phyloP scores from a whole-genome alignment of 257 asterid species.

The Phtheirospermum japonicum region DNA sequence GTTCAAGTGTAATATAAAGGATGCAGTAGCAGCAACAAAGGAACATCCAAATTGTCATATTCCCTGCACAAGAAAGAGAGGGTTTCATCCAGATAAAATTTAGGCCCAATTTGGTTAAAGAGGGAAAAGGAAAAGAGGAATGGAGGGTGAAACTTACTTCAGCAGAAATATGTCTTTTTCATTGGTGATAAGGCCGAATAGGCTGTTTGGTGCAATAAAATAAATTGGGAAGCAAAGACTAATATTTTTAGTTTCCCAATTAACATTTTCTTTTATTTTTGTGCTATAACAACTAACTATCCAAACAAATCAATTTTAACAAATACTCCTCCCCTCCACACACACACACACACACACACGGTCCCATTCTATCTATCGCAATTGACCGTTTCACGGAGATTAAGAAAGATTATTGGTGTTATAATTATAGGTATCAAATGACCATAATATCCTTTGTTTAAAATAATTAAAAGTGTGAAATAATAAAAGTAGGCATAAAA shows the following conservation, averaged over 20 bases:
- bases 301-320: not conserved
- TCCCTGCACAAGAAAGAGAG: constrained; percentile 1
- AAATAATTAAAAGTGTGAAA: too few species aligned
- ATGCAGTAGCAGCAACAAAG: constrained; percentile 19
- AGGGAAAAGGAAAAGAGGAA: constrained; percentile 5
- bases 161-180: constrained; percentile 2
- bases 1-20: constrained; percentile 7
- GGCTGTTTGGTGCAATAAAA: not conserved
- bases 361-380: too few species aligned
- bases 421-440: too few species aligned
- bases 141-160: not conserved
- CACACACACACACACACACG: too few species aligned
- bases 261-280: not conserved
- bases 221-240: constrained; percentile 7
- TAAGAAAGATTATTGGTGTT: too few species aligned
- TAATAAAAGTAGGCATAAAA: too few species aligned
- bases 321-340: too few species aligned
- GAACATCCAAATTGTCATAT: not conserved
- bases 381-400: too few species aligned
- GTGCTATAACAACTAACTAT: not conserved
- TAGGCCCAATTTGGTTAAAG: not conserved
- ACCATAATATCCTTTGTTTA: too few species aligned
- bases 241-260: not conserved
- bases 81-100: constrained; percentile 5
- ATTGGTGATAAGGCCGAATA: not conserved